Base-by-base conservation (phyloP, 208 protist species). In the Herpetomonas samuelpessoai region DNA sequence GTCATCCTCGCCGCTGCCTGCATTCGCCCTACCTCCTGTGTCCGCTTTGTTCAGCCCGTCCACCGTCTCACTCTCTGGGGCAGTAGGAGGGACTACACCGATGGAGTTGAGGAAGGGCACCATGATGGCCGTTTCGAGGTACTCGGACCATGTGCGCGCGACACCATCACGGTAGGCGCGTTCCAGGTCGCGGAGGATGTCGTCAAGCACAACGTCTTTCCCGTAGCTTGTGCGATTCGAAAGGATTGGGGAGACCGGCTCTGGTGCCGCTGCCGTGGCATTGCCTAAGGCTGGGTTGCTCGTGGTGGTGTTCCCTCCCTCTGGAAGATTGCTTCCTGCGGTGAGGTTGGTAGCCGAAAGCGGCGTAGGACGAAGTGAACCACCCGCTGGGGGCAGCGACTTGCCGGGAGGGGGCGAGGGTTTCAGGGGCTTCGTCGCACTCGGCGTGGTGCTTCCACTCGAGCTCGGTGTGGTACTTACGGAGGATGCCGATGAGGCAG, bases 151-250 rank as follows among this genome's bases (percentile, higher is more conserved):
- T 2, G 83, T 81, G 38, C 74, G 58, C 24, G 76, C 41, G 14
- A 93, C 75, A 21, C 63, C 65, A 53, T 81, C 56, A 39, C 65
- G 50, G 71, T 89, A 93, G 26, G 65, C 44, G 14, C 62, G 52
- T 55, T 93, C 78, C 19, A 91, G 60, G 38, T 72, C 47, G 18
- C 78, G 76, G 21, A 89, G 65, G 14, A 89, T 18, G 41, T 93
- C 87, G 62, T 89, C 83, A 60, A 82, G 55, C 50, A 80, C 74
- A 29, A 38, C 28, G 19, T 55, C 49, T 9, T 30, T 25, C 12
- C 28, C 24, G 44, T 48, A 48, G 16, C 9, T 4, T 3, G 18
- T 6, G 4, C 16, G 3, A 83, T 56, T 53, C 3, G 24, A 30
- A 4, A 53, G 48, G 6, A 53, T 25, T 6, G 48, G 24, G 9